Percentiles rank a stretch among this genome's conserved stretches.
Evolutionary conservation across 2,329 filamentous ascomycete genomes (phyloP).

Genomic region (Penicillium fuscoglaucum): DNA sequence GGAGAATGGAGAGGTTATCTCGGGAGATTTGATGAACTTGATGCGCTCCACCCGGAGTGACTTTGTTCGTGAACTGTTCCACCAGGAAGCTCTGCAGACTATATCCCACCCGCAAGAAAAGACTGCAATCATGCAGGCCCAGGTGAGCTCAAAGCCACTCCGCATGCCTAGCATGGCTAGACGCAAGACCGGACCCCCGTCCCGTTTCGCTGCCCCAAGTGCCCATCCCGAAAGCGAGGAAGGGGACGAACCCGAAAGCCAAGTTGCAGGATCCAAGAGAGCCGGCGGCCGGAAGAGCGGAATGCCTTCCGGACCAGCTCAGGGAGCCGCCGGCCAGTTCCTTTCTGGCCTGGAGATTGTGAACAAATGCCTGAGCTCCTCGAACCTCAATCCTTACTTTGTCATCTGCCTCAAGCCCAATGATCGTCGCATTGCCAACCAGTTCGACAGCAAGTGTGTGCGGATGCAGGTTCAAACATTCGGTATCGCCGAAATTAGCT

Average conservation of each 20-base stretch:
- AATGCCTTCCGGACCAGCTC: constrained; percentile 52
- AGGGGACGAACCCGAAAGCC: constrained; percentile 38
- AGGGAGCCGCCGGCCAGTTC: constrained; percentile 92
- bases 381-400: constrained; percentile 90
- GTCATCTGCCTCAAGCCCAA: constrained; percentile 98
- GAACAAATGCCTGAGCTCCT: constrained; percentile 77
- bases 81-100: constrained; percentile 91
- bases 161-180: constrained; percentile 90
- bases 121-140: constrained; percentile 89
- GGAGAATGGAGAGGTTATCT: constrained; percentile 94
- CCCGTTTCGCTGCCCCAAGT: constrained; percentile 40
- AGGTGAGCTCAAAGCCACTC: constrained; percentile 91
- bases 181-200: constrained; percentile 63
- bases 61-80: constrained; percentile 87
- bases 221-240: constrained; percentile 42
- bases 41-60: constrained; percentile 84
- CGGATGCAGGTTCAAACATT: constrained; percentile 91
- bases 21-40: constrained; percentile 91
- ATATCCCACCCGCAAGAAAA: constrained; percentile 90
- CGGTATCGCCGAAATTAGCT: constrained; percentile 95
- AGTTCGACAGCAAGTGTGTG: constrained; percentile 98
- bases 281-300: constrained; percentile 38
- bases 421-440: constrained; percentile 93
- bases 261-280: constrained; percentile 34
- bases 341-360: constrained; percentile 86